These are phyloP conservation scores for Bryum argenteum DNA, from an alignment of 225 moss, liverwort and hornwort species.

Conservation along the genomic window DNA sequence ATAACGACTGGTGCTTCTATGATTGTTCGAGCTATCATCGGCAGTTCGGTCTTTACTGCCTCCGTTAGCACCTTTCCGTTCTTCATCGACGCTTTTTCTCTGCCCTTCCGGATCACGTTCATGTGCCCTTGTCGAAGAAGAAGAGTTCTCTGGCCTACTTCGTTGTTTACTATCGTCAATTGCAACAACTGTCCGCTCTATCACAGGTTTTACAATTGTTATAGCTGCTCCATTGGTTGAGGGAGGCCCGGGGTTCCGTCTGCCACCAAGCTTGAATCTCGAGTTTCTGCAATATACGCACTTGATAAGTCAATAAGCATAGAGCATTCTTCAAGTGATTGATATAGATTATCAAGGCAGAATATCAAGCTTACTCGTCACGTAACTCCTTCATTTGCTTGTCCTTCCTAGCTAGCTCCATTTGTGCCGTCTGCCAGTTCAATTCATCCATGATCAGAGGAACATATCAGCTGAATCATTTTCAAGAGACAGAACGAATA, in stretches of 20 bases:
- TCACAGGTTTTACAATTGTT: no score
- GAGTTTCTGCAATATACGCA: conserved; percentile 33
- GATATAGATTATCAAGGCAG: background rate
- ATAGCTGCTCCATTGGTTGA: conserved; percentile 1
- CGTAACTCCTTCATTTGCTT: conserved; percentile 66
- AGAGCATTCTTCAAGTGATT: background rate
- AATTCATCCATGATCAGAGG: conserved; percentile 23
- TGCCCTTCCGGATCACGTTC: conserved; percentile 23
- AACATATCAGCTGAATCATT: conserved; percentile 18
- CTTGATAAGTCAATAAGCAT: background rate
- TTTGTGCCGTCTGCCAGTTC: conserved; percentile 62
- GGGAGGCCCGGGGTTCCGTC: background rate
- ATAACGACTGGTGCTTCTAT: conserved; percentile 9
- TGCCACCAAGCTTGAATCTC: conserved; percentile 38
- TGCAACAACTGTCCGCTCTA: conserved; percentile 13
- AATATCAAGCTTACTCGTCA: conserved; percentile 57
- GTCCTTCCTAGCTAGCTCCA: conserved; percentile 72
- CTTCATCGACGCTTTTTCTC: conserved; percentile 25
- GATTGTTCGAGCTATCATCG: conserved; percentile 20
- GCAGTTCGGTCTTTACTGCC: conserved; percentile 15
- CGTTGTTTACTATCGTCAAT: conserved; percentile 18
- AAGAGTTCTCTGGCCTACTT: conserved; percentile 1
- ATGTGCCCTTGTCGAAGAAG: background rate
- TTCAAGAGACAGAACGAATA: conserved; percentile 10
- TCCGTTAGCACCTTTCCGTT: conserved; percentile 23